Base-by-base conservation (phyloP, 1,139 yeast species). In the Entelexis sorbosivorans region DNA sequence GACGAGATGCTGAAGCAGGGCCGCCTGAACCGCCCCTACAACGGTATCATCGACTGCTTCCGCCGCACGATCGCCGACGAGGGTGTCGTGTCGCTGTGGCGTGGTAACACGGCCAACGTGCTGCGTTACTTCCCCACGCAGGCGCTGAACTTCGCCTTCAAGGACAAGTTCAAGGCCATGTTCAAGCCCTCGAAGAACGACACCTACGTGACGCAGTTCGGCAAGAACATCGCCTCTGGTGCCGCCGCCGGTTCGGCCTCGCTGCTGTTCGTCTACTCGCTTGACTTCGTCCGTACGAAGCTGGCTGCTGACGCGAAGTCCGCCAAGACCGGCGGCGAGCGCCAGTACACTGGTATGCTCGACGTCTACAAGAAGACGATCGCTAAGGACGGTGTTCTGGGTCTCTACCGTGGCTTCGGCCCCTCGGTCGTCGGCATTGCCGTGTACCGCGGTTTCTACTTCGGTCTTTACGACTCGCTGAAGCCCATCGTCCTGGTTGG, bases 81-180 rank as follows among this genome's bases (percentile, higher is more conserved):
- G 73, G 88, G 88, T 72, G 64, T 79, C 57, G 72, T 71, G 57
- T 71, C 87, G 56, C 78, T 81, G 78, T 81, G 88, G 88, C 77
- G 87, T 76, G 88, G 88, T 73, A 81, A 81, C 82, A 79, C 87
- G 58, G 88, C 88, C 60, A 81, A 81, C 74, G 88, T 81, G 61
- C 77, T 81, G 70, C 80, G 88, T 73, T 81, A 81, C 77, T 81
- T 81, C 85, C 87, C 88, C 67, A 81, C 87, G 64, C 87, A 81
- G 75, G 88, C 88, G 59, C 76, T 81, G 67, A 81, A 81, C 81
- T 81, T 81, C 69, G 88, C 88, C 67, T 81, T 81, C 83, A 81
- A 81, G 77, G 88, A 81, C 72, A 79, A 79, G 74, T 79, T 81
- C 76, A 81, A 81, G 79, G 77, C 77, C 66, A 70, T 80, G 77